Percentiles rank a stretch among this genome's conserved stretches.
Evolutionary conservation across 345 rosid species (phyloP).

Genomic region (Camelina neglecta): DNA sequence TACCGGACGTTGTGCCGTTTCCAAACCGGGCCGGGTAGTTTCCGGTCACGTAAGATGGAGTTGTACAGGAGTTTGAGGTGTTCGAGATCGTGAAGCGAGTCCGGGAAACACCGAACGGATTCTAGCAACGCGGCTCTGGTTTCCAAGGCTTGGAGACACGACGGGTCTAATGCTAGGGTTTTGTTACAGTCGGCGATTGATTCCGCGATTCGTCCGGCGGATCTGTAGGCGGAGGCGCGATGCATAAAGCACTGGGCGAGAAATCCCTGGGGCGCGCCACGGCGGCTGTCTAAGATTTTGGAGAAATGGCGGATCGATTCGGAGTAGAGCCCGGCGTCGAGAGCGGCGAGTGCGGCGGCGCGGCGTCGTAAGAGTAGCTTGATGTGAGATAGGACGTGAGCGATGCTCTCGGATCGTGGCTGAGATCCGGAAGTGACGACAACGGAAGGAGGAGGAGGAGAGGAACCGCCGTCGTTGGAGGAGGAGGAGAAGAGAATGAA

Average conservation of each 20-base stretch:
- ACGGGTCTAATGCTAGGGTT: conserved; percentile 80
- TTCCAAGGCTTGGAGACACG: conserved; percentile 85
- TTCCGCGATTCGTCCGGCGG: conserved; percentile 83
- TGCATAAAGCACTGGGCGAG: conserved; percentile 87
- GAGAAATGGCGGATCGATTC: conserved; percentile 97
- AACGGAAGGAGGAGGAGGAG: conserved; percentile 39
- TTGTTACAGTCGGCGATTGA: conserved; percentile 92
- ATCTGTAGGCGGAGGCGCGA: conserved; percentile 80
- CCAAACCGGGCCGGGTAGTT: conserved; percentile 98
- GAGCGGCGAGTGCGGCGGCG: conserved; percentile 88
- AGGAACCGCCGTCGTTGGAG: conserved; percentile 41
- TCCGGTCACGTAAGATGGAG: conserved; percentile 86
- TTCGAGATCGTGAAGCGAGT: conserved; percentile 89
- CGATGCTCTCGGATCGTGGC: conserved; percentile 64
- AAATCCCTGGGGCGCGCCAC: conserved; percentile 86
- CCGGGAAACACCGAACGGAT: conserved; percentile 83
- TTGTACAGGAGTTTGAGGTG: conserved; percentile 89
- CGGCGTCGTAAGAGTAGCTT: conserved; percentile 92
- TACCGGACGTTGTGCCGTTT: conserved; percentile 87
- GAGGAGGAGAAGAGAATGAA: conserved; percentile 56
- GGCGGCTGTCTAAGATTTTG: conserved; percentile 90
- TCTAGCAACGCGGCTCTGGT: conserved; percentile 84
- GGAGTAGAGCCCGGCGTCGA: conserved; percentile 80
- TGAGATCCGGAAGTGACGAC: conserved; percentile 57
- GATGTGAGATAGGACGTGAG: conserved; percentile 76